These are phyloP conservation scores for Avena insularis DNA, from an alignment of 176 grass and related monocot species.

Conservation along the genomic window DNA sequence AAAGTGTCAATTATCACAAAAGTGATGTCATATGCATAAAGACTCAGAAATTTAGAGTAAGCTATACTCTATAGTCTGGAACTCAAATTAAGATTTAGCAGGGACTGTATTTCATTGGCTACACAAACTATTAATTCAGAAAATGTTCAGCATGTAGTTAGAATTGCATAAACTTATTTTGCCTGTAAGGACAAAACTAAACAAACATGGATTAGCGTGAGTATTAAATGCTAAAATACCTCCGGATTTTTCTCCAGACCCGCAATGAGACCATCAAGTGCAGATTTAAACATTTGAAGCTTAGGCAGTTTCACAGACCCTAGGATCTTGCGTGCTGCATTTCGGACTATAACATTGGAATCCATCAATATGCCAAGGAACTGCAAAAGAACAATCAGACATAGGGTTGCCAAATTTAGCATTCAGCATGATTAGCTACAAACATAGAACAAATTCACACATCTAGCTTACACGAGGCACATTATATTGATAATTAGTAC, in stretches of 20 bases:
- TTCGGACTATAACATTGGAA: constrained; percentile 59
- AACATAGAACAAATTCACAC: constrained; percentile 16
- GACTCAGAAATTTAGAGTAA: constrained; percentile 17
- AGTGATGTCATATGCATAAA: constrained; percentile 1
- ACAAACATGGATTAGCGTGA: neutral
- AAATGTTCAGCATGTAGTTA: neutral
- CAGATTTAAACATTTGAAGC: constrained; percentile 72
- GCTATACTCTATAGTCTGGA: constrained; percentile 14
- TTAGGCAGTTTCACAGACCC: constrained; percentile 71
- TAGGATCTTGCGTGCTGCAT: constrained; percentile 65
- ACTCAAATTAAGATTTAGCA: constrained; percentile 5
- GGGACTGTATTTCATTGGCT: neutral
- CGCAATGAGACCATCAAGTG: constrained; percentile 70
- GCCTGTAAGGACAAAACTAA: neutral
- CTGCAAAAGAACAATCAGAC: constrained; percentile 50
- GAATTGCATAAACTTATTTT: neutral
- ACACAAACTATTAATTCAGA: constrained; percentile 4
- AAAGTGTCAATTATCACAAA: constrained; percentile 31
- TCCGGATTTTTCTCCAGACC: constrained; percentile 76
- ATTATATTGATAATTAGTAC: constrained; percentile 54
- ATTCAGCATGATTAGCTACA: constrained; percentile 16
- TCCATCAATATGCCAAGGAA: constrained; percentile 83
- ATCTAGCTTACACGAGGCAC: constrained; percentile 24
- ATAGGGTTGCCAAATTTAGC: constrained; percentile 31
- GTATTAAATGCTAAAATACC: constrained; percentile 57